Evolutionary conservation across 257 asterid species (phyloP), one percentile per base, ranked within the genome.

Genomic region (Thymus quinquecostatus): DNA sequence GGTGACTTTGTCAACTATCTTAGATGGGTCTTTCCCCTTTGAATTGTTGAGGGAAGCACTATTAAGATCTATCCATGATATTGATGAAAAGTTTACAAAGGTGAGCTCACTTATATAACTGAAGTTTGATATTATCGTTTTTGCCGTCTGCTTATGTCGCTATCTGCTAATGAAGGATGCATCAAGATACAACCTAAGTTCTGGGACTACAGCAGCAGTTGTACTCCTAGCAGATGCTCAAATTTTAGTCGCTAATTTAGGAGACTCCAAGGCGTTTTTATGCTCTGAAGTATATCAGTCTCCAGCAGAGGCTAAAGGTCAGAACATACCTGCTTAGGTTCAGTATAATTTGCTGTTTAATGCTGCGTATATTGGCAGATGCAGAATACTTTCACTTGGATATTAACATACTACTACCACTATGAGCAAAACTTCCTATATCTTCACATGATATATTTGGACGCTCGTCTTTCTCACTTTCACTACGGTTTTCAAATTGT

Each of bases 241-340:
- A 71, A 86, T 94, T 84, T 82, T 94, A 68, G 99, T 91, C 75
- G 99, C 97, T 60, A 88, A 94, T 79, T 51, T 94, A 66, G 99
- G 99, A 54, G 99, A 94, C 78, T 94, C 97, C 29, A 94, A 94
- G 87, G 98, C 98, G 57, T 86, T 94, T 80, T 61, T 94, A 82
- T 94, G 99, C 90, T 86, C 99, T 70, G 97, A 91, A 83, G 83
- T 78, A 64, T 84, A 82, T 71, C 95, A 89, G 75, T 74, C 96
- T 81, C 95, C 96, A 34, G 74, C 80, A 38, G 97, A 89, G 86
- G 95, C 96, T 69, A 88, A 86, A 91, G 99, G 99, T 93, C 29
- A 75, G 82, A 69, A 50, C 51, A 21, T 63, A 70, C 57, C 33
- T 77, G 40, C 68, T 65, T 64, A 45, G 71, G 59, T 50, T 54